Percentiles rank a stretch among this genome's conserved stretches.
Conservation (phyloP, 176 grass and related monocot genomes). For the Aegilops sharonensis region DNA sequence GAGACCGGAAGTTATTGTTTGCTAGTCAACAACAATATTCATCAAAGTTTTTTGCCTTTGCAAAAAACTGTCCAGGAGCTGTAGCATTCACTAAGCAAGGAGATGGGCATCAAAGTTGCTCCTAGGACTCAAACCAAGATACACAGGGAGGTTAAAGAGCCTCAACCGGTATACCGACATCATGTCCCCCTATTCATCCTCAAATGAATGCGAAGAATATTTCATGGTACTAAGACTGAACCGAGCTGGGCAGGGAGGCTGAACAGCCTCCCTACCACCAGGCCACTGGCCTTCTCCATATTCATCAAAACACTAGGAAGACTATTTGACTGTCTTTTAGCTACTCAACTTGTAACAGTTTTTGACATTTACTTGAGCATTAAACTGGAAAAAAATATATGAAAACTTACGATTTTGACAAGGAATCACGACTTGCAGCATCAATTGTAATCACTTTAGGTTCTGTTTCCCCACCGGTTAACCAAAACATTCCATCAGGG, state of each 20-base stretch:
- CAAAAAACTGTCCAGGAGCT: not conserved
- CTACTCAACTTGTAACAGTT: not conserved
- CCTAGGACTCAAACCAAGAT: not conserved
- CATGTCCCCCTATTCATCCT: not conserved
- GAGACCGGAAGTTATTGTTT: not conserved
- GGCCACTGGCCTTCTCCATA: not conserved
- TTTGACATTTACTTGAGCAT: not conserved
- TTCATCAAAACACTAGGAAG: not conserved
- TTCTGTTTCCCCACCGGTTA: constrained; percentile 39
- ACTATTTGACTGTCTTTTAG: not conserved
- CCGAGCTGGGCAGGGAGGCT: not conserved
- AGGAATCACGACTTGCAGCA: constrained; percentile 53
- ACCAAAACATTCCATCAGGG: constrained; percentile 81
- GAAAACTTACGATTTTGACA: constrained; percentile 58
- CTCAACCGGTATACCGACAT: not conserved
- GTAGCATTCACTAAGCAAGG: not conserved
- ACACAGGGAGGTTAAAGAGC: not conserved
- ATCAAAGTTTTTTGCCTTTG: not conserved
- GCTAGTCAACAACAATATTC: not conserved
- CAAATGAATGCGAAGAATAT: not conserved
- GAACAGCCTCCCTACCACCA: not conserved
- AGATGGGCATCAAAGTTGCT: not conserved
- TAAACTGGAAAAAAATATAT: not conserved
- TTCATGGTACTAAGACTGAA: not conserved
- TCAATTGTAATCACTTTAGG: constrained; percentile 49